A percentile compares a stretch with the other conserved stretches of the same genome.
These are phyloP conservation scores for Sclerotinia subarctica DNA, from an alignment of 2,329 filamentous ascomycete species.

Conservation along the genomic window DNA sequence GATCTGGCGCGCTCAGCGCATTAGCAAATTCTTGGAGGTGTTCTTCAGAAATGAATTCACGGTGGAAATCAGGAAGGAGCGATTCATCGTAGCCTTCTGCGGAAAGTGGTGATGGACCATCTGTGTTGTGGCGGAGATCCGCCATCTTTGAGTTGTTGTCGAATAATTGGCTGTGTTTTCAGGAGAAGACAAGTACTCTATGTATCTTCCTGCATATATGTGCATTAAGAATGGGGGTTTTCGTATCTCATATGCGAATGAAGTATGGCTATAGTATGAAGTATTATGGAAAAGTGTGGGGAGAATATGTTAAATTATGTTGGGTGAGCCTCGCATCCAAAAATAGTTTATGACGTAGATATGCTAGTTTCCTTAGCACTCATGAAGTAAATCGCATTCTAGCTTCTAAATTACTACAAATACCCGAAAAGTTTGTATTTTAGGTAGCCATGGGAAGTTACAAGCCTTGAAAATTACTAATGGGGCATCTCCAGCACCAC, in stretches of 20 bases:
- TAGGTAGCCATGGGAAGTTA: too few relatives aligned
- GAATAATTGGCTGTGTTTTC: slow-evolving; percentile 11
- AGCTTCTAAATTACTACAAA: neutral
- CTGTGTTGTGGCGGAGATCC: slow-evolving; percentile 40
- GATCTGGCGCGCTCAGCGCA: slow-evolving; percentile 79
- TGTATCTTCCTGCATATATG: slow-evolving; percentile 14
- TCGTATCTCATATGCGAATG: neutral
- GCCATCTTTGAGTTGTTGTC: slow-evolving; percentile 32
- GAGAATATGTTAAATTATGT: slow-evolving; percentile 14
- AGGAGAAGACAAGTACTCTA: neutral
- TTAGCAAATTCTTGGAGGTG: slow-evolving; percentile 76
- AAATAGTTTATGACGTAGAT: slow-evolving; percentile 19
- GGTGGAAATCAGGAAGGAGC: slow-evolving; percentile 73
- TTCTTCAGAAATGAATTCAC: slow-evolving; percentile 69
- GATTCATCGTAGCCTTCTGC: slow-evolving; percentile 65
- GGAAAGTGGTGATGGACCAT: slow-evolving; percentile 56
- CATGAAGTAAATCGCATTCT: neutral
- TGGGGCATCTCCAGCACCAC: neutral
- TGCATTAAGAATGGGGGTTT: slow-evolving; percentile 15
- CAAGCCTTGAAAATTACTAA: neutral
- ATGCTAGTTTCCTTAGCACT: neutral
- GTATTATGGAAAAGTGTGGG: slow-evolving; percentile 17
- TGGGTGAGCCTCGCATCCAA: slow-evolving; percentile 7
- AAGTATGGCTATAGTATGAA: neutral
- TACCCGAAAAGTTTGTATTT: neutral